phyloP scores from a whole-genome alignment of 2,329 filamentous ascomycete genomes.

The Trichoderma cornu-damae region DNA sequence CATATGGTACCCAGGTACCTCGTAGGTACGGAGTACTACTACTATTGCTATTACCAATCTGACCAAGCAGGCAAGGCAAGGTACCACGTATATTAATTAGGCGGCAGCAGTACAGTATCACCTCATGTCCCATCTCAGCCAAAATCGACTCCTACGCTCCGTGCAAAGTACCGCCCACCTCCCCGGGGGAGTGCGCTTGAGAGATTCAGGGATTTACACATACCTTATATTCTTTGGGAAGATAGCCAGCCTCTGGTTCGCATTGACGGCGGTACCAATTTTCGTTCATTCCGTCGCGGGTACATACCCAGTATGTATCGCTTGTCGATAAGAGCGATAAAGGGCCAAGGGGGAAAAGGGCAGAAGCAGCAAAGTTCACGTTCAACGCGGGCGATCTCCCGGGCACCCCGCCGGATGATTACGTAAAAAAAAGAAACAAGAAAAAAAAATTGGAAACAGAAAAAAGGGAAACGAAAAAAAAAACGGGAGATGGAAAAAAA shows the following conservation, averaged over 20 bases:
- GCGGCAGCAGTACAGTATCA: too few relatives aligned
- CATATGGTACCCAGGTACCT: neutral
- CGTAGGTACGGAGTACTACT: neutral
- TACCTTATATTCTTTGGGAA: too few relatives aligned
- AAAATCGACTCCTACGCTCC: neutral
- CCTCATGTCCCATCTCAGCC: too few relatives aligned
- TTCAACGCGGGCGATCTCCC: slow-evolving; percentile 1
- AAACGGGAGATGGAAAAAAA: neutral
- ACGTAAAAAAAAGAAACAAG: neutral
- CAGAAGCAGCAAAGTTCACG: neutral
- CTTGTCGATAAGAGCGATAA: slow-evolving; percentile 17
- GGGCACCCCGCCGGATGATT: slow-evolving; percentile 1
- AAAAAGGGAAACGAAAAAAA: neutral
- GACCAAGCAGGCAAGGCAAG: too few relatives aligned
- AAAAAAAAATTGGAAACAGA: neutral
- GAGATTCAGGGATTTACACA: too few relatives aligned
- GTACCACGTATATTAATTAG: too few relatives aligned
- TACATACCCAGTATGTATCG: too few relatives aligned
- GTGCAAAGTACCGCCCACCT: neutral
- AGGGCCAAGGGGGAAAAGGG: neutral
- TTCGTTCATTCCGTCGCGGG: neutral
- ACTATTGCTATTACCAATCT: too few relatives aligned
- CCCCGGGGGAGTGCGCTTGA: neutral
- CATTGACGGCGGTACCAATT: neutral
- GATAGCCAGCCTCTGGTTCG: too few relatives aligned